Conservation (phyloP, 2,329 filamentous ascomycete species). For the Thielaviopsis ethacetica region DNA sequence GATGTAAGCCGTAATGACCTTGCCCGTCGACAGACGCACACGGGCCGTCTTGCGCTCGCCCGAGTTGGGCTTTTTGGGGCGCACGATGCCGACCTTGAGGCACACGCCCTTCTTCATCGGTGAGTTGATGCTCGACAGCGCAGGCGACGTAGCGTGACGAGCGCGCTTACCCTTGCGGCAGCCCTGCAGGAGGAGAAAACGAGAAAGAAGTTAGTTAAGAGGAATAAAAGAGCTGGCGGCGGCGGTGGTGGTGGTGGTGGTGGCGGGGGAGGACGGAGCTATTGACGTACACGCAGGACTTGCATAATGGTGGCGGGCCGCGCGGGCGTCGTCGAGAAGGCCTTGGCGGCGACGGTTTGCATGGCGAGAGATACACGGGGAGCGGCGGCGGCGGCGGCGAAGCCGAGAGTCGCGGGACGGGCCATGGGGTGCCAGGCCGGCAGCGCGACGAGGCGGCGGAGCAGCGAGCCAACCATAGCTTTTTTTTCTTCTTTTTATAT, state of each 20-base stretch:
- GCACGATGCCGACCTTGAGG: conserved; percentile 79
- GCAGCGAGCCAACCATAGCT: conserved; percentile 8
- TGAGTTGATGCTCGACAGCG: conserved; percentile 49
- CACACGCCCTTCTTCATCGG: conserved; percentile 92
- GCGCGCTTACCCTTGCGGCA: conserved; percentile 65
- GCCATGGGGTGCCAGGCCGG: conserved; percentile 10
- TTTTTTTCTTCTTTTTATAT: neutral
- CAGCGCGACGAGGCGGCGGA: conserved; percentile 8
- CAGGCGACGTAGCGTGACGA: conserved; percentile 77
- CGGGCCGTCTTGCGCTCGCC: conserved; percentile 91
- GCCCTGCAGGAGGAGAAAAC: conserved; percentile 30
- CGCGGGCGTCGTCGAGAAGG: conserved; percentile 41
- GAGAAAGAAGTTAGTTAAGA: neutral
- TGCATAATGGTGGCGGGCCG: conserved; percentile 54
- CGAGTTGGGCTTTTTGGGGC: conserved; percentile 98
- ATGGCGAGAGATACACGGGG: neutral
- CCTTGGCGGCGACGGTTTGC: neutral
- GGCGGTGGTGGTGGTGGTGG: no score
- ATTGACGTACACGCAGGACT: conserved; percentile 38
- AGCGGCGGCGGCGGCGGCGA: neutral
- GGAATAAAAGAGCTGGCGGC: neutral
- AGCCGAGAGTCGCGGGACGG: conserved; percentile 18
- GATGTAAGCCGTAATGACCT: conserved; percentile 82
- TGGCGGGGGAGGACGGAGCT: neutral
- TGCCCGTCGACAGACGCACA: conserved; percentile 74